Conservation (phyloP, 345 rosid genomes). For the Lumnitzera racemosa region DNA sequence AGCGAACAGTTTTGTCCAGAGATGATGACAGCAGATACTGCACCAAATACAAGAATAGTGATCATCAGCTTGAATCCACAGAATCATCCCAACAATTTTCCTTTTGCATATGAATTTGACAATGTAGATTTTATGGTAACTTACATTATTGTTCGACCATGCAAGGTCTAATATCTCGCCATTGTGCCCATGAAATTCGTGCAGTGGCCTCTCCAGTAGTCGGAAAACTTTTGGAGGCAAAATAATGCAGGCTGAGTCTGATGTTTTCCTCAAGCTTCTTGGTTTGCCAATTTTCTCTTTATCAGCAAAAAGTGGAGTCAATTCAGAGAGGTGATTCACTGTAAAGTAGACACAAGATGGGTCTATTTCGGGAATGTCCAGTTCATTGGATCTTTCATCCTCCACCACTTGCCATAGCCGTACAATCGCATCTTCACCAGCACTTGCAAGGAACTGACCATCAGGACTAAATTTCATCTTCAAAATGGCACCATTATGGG, state of each 20-base stretch:
- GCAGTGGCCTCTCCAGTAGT: constrained; percentile 61
- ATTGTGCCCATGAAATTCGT: constrained; percentile 58
- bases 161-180: constrained; percentile 69
- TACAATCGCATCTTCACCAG: constrained; percentile 60
- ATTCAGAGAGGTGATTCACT: constrained; percentile 56
- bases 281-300: constrained; percentile 40
- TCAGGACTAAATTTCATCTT: constrained; percentile 79
- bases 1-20: constrained; percentile 63
- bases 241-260: constrained; percentile 74
- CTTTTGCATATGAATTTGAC: background rate
- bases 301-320: constrained; percentile 51
- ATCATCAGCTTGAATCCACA: background rate
- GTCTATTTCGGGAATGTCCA: constrained; percentile 60
- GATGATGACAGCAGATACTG: constrained; percentile 81
- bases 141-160: constrained; percentile 76
- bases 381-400: constrained; percentile 52
- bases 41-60: constrained; percentile 19
- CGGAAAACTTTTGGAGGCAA: constrained; percentile 78
- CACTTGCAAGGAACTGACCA: constrained; percentile 76
- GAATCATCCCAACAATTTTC: background rate
- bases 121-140: constrained; percentile 10
- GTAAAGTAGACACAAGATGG: constrained; percentile 74
- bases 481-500: constrained; percentile 65
- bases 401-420: constrained; percentile 65
- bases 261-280: constrained; percentile 52